Evolutionary conservation across 257 asterid species (phyloP), one percentile per base, ranked within the genome.

Genomic region (Buddleja alternifolia): DNA sequence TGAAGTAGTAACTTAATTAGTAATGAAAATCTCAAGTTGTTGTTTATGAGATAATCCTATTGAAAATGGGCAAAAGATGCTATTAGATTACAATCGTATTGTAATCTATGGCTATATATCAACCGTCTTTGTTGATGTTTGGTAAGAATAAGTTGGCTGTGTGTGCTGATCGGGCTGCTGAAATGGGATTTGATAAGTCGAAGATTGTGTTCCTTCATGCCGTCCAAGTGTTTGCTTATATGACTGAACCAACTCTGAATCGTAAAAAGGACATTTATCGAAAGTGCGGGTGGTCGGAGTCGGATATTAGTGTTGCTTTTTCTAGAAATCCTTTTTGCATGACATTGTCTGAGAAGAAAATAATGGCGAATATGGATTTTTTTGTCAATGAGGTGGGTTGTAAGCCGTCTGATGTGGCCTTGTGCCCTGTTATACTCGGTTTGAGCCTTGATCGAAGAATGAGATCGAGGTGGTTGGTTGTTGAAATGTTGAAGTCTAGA

Each of bases 231-330:
- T 19, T 75, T 7, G 55, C 32, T 21, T 19, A 21, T 3, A 15
- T 57, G 66, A 46, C 61, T n/a, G 54, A 68, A 4, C 47, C 70
- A 3, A 53, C 71, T 4, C 47, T 58, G 51, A 53, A 59, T 39
- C 54, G 9, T 10, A 67, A 68, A 23, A 40, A 25, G 68, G 72
- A 67, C n/a, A 20, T 63, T 19, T 78, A 74, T 51, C 36, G 14
- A 40, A 72, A 54, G n/a, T 75, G 73, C 14, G 84, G 84, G 1
- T 80, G 73, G 78, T 80, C 79, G 0, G 78, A 74, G 16, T 14
- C 59, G 19, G 77, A 78, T 8, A 62, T 70, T 7, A 2, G 0
- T 12, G 19, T 47, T 8, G 83, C 80, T 2, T 74, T 78, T 59
- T 6, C 16, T 11, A 56, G 14, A 34, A 32, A 70, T 20, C 83